Percentiles rank a stretch among this genome's conserved stretches.
Evolutionary conservation across 495 filamentous ascomycete species (phyloP).

Genomic region (Echria macrotheca): DNA sequence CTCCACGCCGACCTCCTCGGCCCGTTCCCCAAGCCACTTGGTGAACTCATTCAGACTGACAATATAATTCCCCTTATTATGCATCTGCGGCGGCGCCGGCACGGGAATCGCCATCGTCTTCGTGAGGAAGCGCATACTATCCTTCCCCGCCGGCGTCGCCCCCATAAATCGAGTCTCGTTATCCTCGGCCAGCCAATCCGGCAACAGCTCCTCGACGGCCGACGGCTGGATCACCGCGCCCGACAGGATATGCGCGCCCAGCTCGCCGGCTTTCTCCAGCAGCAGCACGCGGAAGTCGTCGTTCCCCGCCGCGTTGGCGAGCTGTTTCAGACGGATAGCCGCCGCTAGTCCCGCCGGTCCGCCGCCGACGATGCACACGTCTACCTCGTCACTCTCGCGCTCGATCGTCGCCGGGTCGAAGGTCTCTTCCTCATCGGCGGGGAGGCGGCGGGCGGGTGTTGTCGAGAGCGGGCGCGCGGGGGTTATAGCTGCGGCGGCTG

Average conservation of each 20-base stretch:
- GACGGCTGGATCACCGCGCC: conserved; percentile 92
- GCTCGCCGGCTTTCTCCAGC: conserved; percentile 91
- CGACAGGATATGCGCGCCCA: conserved; percentile 92
- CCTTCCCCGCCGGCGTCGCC: conserved; percentile 72
- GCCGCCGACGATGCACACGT: conserved; percentile 95
- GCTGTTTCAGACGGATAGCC: conserved; percentile 91
- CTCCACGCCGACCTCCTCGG: conserved; percentile 97
- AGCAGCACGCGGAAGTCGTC: conserved; percentile 91
- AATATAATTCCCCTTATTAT: conserved; percentile 97
- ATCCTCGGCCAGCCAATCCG: conserved; percentile 84
- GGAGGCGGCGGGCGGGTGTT: conserved; percentile 46
- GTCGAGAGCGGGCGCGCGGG: conserved; percentile 20
- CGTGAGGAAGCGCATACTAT: conserved; percentile 95
- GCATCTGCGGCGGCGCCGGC: conserved; percentile 92
- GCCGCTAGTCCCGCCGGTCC: conserved; percentile 88
- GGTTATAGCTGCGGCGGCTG: background rate
- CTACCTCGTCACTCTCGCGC: conserved; percentile 86
- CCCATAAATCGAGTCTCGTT: conserved; percentile 81
- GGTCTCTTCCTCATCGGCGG: conserved; percentile 47
- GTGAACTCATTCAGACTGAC: conserved; percentile 88
- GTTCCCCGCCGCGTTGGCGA: conserved; percentile 92
- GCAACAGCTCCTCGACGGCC: conserved; percentile 83
- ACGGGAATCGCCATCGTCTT: conserved; percentile 70
- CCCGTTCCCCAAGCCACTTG: conserved; percentile 91
- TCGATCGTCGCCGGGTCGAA: conserved; percentile 72